phyloP scores from a whole-genome alignment of 75 land plant genomes.

The Selaginella moellendorffii region DNA sequence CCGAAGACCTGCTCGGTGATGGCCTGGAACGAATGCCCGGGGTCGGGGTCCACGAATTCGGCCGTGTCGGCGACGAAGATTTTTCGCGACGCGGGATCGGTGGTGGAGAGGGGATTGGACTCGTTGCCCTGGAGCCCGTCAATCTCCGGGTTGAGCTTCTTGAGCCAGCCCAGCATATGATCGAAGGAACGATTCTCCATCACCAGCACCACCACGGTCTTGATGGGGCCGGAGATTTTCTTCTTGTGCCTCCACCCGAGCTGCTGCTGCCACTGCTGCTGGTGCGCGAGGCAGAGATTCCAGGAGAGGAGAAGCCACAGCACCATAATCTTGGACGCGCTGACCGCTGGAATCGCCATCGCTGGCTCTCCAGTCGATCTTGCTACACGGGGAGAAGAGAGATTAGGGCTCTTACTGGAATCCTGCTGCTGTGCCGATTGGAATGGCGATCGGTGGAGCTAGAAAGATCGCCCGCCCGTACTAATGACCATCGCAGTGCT shows the following conservation, averaged over 20 bases:
- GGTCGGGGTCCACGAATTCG: constrained; percentile 44
- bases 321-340: no score
- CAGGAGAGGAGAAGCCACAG: no score
- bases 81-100: constrained; percentile 17
- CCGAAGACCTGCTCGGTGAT: constrained; percentile 44
- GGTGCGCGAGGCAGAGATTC: no score
- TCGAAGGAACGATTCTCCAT: constrained; percentile 61
- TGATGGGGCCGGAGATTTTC: constrained; percentile 23
- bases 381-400: no score
- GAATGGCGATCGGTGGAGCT: no score
- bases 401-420: no score
- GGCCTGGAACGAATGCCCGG: constrained; percentile 43
- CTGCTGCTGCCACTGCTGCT: no score
- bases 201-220: constrained; percentile 38
- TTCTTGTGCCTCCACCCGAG: neutral
- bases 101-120: constrained; percentile 24
- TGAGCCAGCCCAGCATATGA: constrained; percentile 53
- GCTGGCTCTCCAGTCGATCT: no score
- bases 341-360: no score
- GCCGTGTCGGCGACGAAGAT: constrained; percentile 30
- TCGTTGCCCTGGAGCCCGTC: constrained; percentile 36
- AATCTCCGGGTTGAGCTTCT: constrained; percentile 32
- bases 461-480: no score
- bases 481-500: no score
- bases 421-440: no score